Evolutionary conservation across 1,284 basidiomycete species (phyloP), one percentile per base, ranked within the genome.

Genomic region (Anthracocystis panici-leucophaei): DNA sequence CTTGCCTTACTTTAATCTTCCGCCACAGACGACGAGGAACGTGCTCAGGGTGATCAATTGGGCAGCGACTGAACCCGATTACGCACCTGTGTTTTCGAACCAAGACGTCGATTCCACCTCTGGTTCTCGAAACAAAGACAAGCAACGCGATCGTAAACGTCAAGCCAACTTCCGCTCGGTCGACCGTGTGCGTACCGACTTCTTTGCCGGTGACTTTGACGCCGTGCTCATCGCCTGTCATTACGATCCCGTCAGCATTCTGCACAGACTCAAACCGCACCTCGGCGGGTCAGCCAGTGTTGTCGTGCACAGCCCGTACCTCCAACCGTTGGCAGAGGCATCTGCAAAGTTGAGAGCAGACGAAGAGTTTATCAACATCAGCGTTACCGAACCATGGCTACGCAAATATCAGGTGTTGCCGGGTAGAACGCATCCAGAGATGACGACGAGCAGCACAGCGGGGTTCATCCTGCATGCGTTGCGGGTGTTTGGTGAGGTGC

Each of bases 361-460:
- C 45, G 90, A 91, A 9, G 87, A 89, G 71, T 96, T 91, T 72
- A 88, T 98, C 21, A 91, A 91, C 31, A 91, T 94, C 10, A 91
- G 89, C 21, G 87, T 99, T 16, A 92, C 92, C 2, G 96, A 99
- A 87, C 89, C 91, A 11, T 99, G 93, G 92, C 86, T 94, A 53
- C 89, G 97, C 54, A 90, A 90, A 74, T 99, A 98, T 87, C 96
- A 98, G 85, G 92, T 95, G 11, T 88, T 99, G 20, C 96, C 96
- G 25, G 96, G 96, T 16, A 89, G 97, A 35, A 97, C 94, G 45
- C 97, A 99, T 87, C 97, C 97, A 0, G 91, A 90, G 78, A 99
- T 99, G 97, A 91, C 89, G 65, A 93, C 91, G 52, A 92, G 93
- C 18, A 93, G 93, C 1, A 92, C 92, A 3, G 95, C 93, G 5